phyloP scores from a whole-genome alignment of 768 basidiomycete species.

The Russula earlei region DNA sequence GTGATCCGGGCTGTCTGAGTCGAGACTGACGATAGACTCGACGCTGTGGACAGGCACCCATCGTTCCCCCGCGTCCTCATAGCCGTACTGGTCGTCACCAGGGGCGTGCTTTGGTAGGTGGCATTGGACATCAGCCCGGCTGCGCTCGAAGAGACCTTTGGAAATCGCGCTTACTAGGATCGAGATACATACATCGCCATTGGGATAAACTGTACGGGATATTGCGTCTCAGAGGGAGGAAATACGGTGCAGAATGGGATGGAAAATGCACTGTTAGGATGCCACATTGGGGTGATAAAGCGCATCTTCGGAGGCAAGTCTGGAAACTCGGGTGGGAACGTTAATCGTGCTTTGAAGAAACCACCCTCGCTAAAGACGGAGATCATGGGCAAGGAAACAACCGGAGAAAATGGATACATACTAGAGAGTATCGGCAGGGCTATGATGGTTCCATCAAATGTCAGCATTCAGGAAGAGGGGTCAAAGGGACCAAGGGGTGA shows the following conservation, averaged over 20 bases:
- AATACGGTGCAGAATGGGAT: not conserved
- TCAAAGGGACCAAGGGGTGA: not conserved
- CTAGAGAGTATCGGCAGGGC: conserved; percentile 91
- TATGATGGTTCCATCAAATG: conserved; percentile 30
- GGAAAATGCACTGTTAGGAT: conserved; percentile 81
- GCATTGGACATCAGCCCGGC: not conserved
- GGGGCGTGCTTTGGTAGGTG: conserved; percentile 64
- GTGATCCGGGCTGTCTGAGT: not conserved
- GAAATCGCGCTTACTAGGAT: conserved; percentile 55
- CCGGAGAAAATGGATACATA: conserved; percentile 30
- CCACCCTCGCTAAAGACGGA: conserved; percentile 74
- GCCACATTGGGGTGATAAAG: conserved; percentile 93
- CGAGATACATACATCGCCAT: conserved; percentile 92
- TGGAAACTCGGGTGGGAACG: conserved; percentile 88
- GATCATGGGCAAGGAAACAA: conserved; percentile 12
- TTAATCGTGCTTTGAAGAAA: conserved; percentile 84
- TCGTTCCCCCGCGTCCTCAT: conserved; percentile 92
- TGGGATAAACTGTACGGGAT: conserved; percentile 64
- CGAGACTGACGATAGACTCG: conserved; percentile 75
- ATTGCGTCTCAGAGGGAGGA: not conserved
- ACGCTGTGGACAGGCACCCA: conserved; percentile 98
- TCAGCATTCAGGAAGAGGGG: not conserved
- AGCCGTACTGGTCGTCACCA: conserved; percentile 93
- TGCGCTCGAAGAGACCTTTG: not conserved
- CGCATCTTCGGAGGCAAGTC: conserved; percentile 90